Conservation (phyloP, 495 filamentous ascomycete species). For the Neurospora sp. region DNA sequence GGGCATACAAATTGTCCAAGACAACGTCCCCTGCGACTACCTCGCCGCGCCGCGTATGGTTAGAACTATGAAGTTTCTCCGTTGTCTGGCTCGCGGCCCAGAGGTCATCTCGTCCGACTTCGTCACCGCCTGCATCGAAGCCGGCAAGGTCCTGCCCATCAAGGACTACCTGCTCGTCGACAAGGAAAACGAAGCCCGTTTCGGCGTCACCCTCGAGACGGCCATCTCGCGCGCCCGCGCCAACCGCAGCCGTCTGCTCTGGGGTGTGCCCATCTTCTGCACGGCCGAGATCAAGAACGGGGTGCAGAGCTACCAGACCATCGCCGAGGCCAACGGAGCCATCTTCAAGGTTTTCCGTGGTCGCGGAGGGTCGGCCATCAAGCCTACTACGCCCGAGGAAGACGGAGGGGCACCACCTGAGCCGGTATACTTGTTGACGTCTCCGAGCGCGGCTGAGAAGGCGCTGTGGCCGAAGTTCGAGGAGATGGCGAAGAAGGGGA, state of each 20-base stretch:
- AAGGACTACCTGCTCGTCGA: constrained; percentile 59
- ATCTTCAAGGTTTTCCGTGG: constrained; percentile 69
- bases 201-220: constrained; percentile 55
- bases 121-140: constrained; percentile 62
- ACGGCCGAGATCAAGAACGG: constrained; percentile 68
- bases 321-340: constrained; percentile 83
- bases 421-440: constrained; percentile 69
- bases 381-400: constrained; percentile 44
- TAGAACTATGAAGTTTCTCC: constrained; percentile 87
- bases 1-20: constrained; percentile 69
- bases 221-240: constrained; percentile 56
- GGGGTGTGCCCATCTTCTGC: constrained; percentile 66
- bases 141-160: constrained; percentile 42
- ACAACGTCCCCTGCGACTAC: constrained; percentile 67
- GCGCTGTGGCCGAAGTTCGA: constrained; percentile 72
- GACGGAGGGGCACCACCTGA: constrained; percentile 48
- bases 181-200: constrained; percentile 55
- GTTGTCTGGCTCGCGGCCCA: constrained; percentile 68
- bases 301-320: constrained; percentile 69
- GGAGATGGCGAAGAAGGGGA: constrained; percentile 58
- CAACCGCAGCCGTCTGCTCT: constrained; percentile 66
- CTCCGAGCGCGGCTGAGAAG: constrained; percentile 50
- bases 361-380: constrained; percentile 49
- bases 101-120: constrained; percentile 67
- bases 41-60: constrained; percentile 79